phyloP scores from a whole-genome alignment of 1,139 yeast genomes.

The Saccharomycopsis hybrid region DNA sequence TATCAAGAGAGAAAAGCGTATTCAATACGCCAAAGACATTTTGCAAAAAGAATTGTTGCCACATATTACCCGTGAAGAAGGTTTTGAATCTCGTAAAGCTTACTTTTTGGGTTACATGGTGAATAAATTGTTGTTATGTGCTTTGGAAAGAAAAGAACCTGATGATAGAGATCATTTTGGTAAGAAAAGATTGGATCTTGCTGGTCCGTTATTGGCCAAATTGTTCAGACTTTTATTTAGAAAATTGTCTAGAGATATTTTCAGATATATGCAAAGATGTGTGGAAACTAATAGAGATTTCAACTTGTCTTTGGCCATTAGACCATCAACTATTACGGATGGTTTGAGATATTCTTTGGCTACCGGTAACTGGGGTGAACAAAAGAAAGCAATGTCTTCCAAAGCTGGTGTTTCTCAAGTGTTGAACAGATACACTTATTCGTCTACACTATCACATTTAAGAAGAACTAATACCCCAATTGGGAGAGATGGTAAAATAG shows the following conservation, averaged over 20 bases:
- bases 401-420: slow-evolving; percentile 99
- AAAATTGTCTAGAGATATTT: slow-evolving; percentile 89
- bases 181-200: slow-evolving; percentile 93
- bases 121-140: slow-evolving; percentile 87
- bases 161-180: slow-evolving; percentile 99
- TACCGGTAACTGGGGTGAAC: slow-evolving; percentile 99
- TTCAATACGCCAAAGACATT: slow-evolving; percentile 94
- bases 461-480: slow-evolving; percentile 98
- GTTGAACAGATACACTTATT: slow-evolving; percentile 92
- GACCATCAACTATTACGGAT: slow-evolving; percentile 93
- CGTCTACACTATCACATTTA: slow-evolving; percentile 94
- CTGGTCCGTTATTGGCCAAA: slow-evolving; percentile 95
- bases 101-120: slow-evolving; percentile 97
- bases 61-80: slow-evolving; percentile 95
- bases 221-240: slow-evolving; percentile 91
- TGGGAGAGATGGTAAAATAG: slow-evolving; percentile 97
- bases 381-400: slow-evolving; percentile 97
- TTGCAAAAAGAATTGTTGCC: slow-evolving; percentile 94
- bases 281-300: slow-evolving; percentile 97
- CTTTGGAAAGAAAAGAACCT: slow-evolving; percentile 94
- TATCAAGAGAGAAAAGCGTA: slow-evolving; percentile 95
- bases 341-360: slow-evolving; percentile 97
- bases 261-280: slow-evolving; percentile 97
- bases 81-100: slow-evolving; percentile 94
- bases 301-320: slow-evolving; percentile 92